phyloP scores from a whole-genome alignment of 2,329 filamentous ascomycete genomes.

The Leptographium galeiforme region DNA sequence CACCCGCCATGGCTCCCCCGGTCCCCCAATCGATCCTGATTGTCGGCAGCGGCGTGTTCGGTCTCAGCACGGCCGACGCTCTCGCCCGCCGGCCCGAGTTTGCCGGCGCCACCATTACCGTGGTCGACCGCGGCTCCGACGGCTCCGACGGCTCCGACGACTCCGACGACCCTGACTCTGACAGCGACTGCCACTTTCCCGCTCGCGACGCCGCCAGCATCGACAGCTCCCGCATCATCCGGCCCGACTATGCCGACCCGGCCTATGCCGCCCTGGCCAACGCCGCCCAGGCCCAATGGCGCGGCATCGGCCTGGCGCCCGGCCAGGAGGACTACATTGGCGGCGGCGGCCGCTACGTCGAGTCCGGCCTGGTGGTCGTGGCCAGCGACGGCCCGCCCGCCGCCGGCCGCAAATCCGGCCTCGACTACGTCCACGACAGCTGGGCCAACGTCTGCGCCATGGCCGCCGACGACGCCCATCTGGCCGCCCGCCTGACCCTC shows the following conservation, averaged over 20 bases:
- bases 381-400: constrained; percentile 24
- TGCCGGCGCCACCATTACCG: constrained; percentile 38
- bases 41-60: constrained; percentile 54
- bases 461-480: constrained; percentile 23
- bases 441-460: constrained; percentile 46
- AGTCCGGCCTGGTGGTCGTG: constrained; percentile 55
- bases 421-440: constrained; percentile 46
- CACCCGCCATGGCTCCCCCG: constrained; percentile 12
- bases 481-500: constrained; percentile 19
- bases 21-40: constrained; percentile 46
- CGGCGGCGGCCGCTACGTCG: constrained; percentile 52
- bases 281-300: constrained; percentile 57
- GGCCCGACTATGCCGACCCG: constrained; percentile 67
- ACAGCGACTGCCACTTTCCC: constrained; percentile 35
- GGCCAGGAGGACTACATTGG: constrained; percentile 41
- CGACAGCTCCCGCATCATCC: constrained; percentile 51
- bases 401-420: constrained; percentile 25
- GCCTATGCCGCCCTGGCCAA: constrained; percentile 64
- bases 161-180: constrained; percentile 1
- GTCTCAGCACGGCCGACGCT: constrained; percentile 49
- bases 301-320: constrained; percentile 16
- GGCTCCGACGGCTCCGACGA: background rate
- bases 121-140: constrained; percentile 40
- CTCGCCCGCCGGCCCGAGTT: constrained; percentile 50
- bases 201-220: constrained; percentile 46